Evolutionary conservation across 805 yeast species (phyloP), one percentile per base, ranked within the genome.

Genomic region (Pichia cabralensis): DNA sequence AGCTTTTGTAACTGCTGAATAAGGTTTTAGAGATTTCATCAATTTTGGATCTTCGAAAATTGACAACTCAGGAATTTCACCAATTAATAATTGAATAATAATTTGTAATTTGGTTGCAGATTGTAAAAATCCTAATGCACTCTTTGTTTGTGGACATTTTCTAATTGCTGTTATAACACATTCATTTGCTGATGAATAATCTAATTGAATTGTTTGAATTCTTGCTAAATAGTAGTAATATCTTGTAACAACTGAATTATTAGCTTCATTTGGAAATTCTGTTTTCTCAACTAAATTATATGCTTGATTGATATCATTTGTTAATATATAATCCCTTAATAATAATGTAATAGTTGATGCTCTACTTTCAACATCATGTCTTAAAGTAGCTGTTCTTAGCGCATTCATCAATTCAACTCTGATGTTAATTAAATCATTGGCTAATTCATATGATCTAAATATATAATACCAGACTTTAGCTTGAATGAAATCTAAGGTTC

Each of bases 391-490:
- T 5, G 92, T 80, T 60, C 96, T 76, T 49, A 92, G 67, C 9
- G 81, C 84, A 16, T 67, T 61, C 56, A 85, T 71, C 54, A 89
- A 66, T 26, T 69, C 74, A 6, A 84, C 71, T 54, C 94, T 74
- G 34, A 83, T 63, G n/a, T 71, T 57, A 32, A 67, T 62, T 39
- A 74, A 60, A 45, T 76, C 62, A 10, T 49, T 67, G 21, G 64
- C 52, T 36, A 78, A 61, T 62, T 89, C 97, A 45, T 75, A 74
- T 2, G 86, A 71, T 57, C 94, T 74, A 29, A 79, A 69, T 46
- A 82, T 69, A 62, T 86, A 89, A 55, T 89, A 92, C 97, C 97
- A 92, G 41, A 82, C 68, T 57, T 88, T 89, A 12, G 97, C 92
- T 44, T 76, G 76, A 39, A 92, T 69, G 49, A 82, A 75, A 59